Evolutionary conservation across 2,329 filamentous ascomycete genomes (phyloP).

Genomic region (Bertia moriformis): DNA sequence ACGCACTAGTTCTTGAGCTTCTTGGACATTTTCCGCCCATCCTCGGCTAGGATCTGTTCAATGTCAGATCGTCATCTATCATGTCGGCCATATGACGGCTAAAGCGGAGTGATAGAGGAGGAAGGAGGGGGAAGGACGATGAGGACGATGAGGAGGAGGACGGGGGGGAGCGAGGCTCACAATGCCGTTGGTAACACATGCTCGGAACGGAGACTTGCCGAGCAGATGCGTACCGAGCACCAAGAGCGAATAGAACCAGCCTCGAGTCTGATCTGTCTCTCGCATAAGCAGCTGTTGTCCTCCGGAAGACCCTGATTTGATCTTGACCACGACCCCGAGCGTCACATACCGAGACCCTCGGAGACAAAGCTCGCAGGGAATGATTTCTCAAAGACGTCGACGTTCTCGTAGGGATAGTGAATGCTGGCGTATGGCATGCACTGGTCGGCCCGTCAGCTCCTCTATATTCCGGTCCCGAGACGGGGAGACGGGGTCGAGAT

Average conservation of each 20-base stretch:
- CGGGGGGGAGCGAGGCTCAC: too few relatives aligned
- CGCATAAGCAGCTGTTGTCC: too few relatives aligned
- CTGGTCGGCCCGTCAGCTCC: too few relatives aligned
- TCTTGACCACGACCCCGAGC: too few relatives aligned
- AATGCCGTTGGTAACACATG: conserved; percentile 91
- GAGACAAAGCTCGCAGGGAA: conserved; percentile 92
- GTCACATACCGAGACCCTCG: conserved; percentile 75
- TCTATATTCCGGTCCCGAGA: too few relatives aligned
- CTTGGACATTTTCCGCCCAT: conserved; percentile 98
- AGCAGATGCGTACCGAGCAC: conserved; percentile 83
- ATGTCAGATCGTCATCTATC: too few relatives aligned
- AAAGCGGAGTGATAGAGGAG: too few relatives aligned
- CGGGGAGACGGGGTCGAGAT: too few relatives aligned
- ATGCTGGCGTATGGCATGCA: conserved; percentile 86
- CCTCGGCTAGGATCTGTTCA: conserved; percentile 75
- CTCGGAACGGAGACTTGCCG: conserved; percentile 74
- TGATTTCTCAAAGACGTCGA: conserved; percentile 61
- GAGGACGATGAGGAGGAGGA: too few relatives aligned
- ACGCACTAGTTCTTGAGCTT: conserved; percentile 94
- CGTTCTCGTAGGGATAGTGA: conserved; percentile 86
- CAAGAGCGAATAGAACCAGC: conserved; percentile 90
- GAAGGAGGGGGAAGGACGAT: too few relatives aligned
- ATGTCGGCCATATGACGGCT: too few relatives aligned
- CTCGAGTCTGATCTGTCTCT: conserved; percentile 88
- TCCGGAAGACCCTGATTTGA: too few relatives aligned